Conservation (phyloP, 306 rosid genomes). For the Carpinus fangiana region DNA sequence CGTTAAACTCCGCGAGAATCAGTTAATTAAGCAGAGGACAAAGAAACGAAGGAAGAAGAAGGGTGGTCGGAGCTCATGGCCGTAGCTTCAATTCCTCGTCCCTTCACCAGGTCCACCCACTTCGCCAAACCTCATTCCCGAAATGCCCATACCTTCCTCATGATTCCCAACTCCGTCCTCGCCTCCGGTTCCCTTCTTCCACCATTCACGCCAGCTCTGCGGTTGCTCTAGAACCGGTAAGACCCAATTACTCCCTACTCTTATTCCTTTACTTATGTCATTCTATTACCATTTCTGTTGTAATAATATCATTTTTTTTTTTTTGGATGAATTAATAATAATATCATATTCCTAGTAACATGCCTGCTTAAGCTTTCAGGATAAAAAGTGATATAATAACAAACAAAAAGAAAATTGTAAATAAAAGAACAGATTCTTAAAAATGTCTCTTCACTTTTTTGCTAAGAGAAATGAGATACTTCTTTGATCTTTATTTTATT, state of each 20-base stretch:
- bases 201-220: constrained; percentile 50
- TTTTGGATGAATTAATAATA: too few relatives aligned
- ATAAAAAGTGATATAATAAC: too few relatives aligned
- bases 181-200: constrained; percentile 18
- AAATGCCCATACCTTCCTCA: constrained; percentile 38
- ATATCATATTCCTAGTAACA: too few relatives aligned
- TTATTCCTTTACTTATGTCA: neutral
- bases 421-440: too few relatives aligned
- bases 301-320: too few relatives aligned
- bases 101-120: constrained; percentile 26
- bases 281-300: too few relatives aligned
- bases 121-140: constrained; percentile 31
- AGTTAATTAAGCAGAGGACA: neutral
- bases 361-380: too few relatives aligned
- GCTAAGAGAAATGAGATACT: too few relatives aligned
- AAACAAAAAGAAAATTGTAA: too few relatives aligned
- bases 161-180: constrained; percentile 39
- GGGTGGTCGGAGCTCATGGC: constrained; percentile 33
- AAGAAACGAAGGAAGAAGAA: neutral
- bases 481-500: too few relatives aligned
- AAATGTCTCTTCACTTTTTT: too few relatives aligned
- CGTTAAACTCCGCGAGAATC: neutral
- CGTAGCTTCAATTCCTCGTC: constrained; percentile 33
- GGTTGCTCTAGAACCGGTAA: constrained; percentile 46
- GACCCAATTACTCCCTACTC: neutral